Percentiles rank a stretch among this genome's conserved stretches.
These are phyloP conservation scores for Penstemon newberryi DNA, from an alignment of 257 asterid species.

Conservation along the genomic window DNA sequence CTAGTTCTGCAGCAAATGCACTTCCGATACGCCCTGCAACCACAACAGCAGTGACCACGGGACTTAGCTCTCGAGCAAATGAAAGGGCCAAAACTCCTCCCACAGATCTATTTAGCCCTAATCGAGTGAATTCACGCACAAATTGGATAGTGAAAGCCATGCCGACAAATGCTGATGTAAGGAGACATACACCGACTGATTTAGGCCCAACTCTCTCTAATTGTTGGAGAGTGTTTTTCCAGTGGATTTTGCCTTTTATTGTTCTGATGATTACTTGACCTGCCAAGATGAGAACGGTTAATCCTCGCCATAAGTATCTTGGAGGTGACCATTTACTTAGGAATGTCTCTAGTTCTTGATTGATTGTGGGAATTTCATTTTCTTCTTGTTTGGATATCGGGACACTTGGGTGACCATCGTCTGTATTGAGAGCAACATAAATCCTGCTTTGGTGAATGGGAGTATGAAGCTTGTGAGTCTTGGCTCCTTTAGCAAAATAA, in stretches of 20 bases:
- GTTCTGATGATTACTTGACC: constrained; percentile 74
- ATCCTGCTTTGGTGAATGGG: constrained; percentile 36
- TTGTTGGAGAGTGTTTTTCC: constrained; percentile 88
- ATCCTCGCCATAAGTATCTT: constrained; percentile 87
- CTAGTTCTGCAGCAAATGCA: constrained; percentile 94
- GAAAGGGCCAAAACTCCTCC: constrained; percentile 97
- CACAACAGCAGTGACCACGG: constrained; percentile 85
- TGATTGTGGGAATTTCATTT: constrained; percentile 30
- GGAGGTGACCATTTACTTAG: constrained; percentile 86
- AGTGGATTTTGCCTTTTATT: constrained; percentile 70
- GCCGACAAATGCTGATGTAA: constrained; percentile 90
- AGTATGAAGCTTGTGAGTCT: constrained; percentile 32
- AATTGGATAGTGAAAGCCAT: constrained; percentile 98
- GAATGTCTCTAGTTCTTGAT: constrained; percentile 41
- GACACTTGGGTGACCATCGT: constrained; percentile 51
- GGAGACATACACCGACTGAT: constrained; percentile 89
- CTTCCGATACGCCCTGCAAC: constrained; percentile 96
- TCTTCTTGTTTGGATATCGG: constrained; percentile 47
- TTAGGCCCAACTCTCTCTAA: constrained; percentile 87
- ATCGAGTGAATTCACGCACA: constrained; percentile 86
- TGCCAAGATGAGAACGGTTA: constrained; percentile 64
- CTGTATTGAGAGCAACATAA: constrained; percentile 41
- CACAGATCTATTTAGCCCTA: constrained; percentile 85
- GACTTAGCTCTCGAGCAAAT: constrained; percentile 87
- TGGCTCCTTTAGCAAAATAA: constrained; percentile 34